Evolutionary conservation across 2,329 filamentous ascomycete species (phyloP).

Genomic region (Thyridium curvatum): DNA sequence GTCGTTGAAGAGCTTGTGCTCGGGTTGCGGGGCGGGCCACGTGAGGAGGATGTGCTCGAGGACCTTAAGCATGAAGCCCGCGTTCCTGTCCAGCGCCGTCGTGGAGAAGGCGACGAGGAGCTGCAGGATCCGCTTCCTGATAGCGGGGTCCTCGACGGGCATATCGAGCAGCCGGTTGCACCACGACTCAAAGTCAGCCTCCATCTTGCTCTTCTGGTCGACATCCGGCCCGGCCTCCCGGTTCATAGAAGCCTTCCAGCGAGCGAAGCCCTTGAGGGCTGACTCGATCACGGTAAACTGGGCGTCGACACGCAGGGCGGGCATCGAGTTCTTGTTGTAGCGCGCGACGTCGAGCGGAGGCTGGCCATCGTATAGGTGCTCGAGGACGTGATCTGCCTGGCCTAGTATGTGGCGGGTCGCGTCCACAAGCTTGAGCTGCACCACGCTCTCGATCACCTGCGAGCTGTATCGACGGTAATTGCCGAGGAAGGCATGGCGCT

Average conservation of each 20-base stretch:
- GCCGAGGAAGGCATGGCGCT: constrained; percentile 88
- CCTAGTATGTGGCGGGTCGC: constrained; percentile 83
- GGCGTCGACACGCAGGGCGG: constrained; percentile 76
- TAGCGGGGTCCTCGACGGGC: constrained; percentile 75
- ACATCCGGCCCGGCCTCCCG: constrained; percentile 16
- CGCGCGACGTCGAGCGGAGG: constrained; percentile 57
- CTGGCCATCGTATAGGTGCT: constrained; percentile 67
- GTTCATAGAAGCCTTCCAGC: constrained; percentile 51
- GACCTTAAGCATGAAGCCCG: constrained; percentile 79
- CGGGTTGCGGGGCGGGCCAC: constrained; percentile 65
- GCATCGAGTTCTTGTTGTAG: constrained; percentile 63
- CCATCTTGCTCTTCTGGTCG: constrained; percentile 51
- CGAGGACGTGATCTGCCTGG: constrained; percentile 67
- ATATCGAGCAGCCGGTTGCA: constrained; percentile 64
- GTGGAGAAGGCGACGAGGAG: constrained; percentile 81
- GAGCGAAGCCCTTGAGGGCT: constrained; percentile 80
- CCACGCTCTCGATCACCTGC: constrained; percentile 80
- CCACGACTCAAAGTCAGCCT: constrained; percentile 64
- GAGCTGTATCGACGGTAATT: constrained; percentile 92
- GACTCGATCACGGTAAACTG: constrained; percentile 87
- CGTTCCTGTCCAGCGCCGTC: constrained; percentile 68
- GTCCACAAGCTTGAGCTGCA: constrained; percentile 73
- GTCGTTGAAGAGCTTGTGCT: constrained; percentile 72
- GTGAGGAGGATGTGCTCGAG: constrained; percentile 87
- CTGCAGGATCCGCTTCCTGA: constrained; percentile 75